These are phyloP conservation scores for Claviceps arundinis DNA, from an alignment of 2,329 filamentous ascomycete species.

Conservation along the genomic window DNA sequence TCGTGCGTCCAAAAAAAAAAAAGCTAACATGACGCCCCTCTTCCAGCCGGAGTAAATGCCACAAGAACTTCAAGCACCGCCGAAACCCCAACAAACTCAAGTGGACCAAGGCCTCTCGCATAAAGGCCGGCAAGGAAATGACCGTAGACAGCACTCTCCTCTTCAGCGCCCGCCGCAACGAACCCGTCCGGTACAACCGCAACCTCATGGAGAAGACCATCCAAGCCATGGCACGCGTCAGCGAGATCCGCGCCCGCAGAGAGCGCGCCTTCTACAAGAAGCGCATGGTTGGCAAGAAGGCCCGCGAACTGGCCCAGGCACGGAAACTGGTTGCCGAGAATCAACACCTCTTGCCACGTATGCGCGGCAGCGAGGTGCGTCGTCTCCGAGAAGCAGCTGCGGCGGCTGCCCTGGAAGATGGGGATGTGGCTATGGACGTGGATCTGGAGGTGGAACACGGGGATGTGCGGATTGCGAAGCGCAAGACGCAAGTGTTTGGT, in stretches of 20 bases:
- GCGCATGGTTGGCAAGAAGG: constrained; percentile 83
- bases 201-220: constrained; percentile 79
- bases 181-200: constrained; percentile 90
- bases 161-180: constrained; percentile 85
- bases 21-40: not conserved
- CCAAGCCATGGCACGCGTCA: constrained; percentile 80
- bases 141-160: constrained; percentile 87
- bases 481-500: constrained; percentile 27
- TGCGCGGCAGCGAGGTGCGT: constrained; percentile 50
- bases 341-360: constrained; percentile 74
- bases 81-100: constrained; percentile 91
- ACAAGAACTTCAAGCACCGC: constrained; percentile 87
- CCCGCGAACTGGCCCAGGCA: constrained; percentile 64
- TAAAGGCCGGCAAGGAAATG: constrained; percentile 68
- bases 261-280: constrained; percentile 91
- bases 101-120: constrained; percentile 92
- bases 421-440: constrained; percentile 31
- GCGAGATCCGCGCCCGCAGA: constrained; percentile 69
- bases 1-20: too few species aligned
- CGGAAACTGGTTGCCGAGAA: constrained; percentile 84
- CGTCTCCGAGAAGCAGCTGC: constrained; percentile 42
- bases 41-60: constrained; percentile 31
- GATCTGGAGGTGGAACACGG: constrained; percentile 16
- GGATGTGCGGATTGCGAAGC: constrained; percentile 11
- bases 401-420: constrained; percentile 31